Base-by-base conservation (phyloP, 2,329 filamentous ascomycete genomes). In the Septoria linicola region DNA sequence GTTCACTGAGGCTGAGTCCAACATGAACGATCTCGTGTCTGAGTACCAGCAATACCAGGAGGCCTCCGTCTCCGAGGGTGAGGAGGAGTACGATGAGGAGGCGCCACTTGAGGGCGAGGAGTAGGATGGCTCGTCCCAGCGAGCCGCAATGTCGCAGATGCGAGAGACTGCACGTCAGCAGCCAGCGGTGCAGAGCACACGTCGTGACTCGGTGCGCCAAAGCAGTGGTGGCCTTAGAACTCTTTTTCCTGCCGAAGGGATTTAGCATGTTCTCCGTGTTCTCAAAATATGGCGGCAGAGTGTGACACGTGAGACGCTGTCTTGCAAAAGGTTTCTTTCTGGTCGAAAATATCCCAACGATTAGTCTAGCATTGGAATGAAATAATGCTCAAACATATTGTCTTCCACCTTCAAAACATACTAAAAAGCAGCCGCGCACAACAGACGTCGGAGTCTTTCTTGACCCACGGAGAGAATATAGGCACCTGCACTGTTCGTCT, bases 11-110 rank as follows among this genome's bases (percentile, higher is more conserved):
- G 93, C 93, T 67, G 93, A 99, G 86, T 95, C 89, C 79, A 99
- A 99, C 83, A 97, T 99, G 93, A 97, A 99, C 82, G 93, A 99
- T 76, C 81, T 99, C 72, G 92, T 99, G 69, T 95, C 90, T 58
- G 93, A 99, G 78, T 99, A 99, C 82, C 93, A 97, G 84, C 93
- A 99, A 78, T 99, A 99, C 85, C 93, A 99, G 84, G 93, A 99
- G 76, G 93, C 93, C 73, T 88, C 89, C 69, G 84, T 96, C 76
- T 95, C 93, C 57, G 93, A 99, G 78, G 92, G 89, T 67, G 92
- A 97, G 78, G 91, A 96, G 79, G 90, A 95, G 73, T 91, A 95
- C 70, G 87, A 87, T 68, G 89, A 93, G 80, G 91, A 96, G 76
- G 81, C 79, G 61, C 84, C 84, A 66, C 67, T 82, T 59, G 85